Base-by-base conservation (phyloP, 2,329 filamentous ascomycete genomes). In the Colletotrichum phormii region DNA sequence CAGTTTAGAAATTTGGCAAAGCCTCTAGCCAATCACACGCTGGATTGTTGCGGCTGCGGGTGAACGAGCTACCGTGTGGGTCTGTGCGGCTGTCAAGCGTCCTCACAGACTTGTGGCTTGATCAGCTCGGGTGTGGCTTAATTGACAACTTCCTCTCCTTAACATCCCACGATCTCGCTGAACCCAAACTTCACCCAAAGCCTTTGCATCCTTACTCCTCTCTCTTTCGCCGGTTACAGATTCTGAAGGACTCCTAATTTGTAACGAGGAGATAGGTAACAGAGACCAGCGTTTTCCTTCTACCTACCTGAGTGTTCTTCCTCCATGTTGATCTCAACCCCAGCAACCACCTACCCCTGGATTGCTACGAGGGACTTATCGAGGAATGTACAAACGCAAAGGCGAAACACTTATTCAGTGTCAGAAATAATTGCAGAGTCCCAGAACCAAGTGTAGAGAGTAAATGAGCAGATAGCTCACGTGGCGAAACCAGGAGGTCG, bases 1-100 rank as follows among this genome's bases (percentile, higher is more conserved):
- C 66, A 53, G 60, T 49, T 64, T 35, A 65, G 61, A 73, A 73
- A 73, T 55, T 71, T 73, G 66, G 55, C 3, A 35, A 29, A 64
- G 26, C 29, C 22, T 35, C 53, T 35, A 18, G 35, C 71, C 71
- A 73, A 73, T 73, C 66, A 73, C n/a, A 31, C 26, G 49, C 18
- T 26, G 6, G 35, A 11, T 46, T 6, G 15, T 12, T 3, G 37
- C 66, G 71, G 66, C 66, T 49, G 37, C 71, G 71, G 71, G 49
- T 65, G 71, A 73, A 73, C 66, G 37, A 71, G 33, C 15, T 35
- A 49, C 71, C 71, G 71, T 31, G 46, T 54, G 61, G 61, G 46
- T 37, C 49, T 26, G 31, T 4, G 3, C 11, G 42, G 9, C 24
- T 6, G 42, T 62, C 46, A 54, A 54, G 51, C 51, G 26, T 5